Evolutionary conservation across 306 rosid genomes (phyloP).

Genomic region (Cicer bijugum): DNA sequence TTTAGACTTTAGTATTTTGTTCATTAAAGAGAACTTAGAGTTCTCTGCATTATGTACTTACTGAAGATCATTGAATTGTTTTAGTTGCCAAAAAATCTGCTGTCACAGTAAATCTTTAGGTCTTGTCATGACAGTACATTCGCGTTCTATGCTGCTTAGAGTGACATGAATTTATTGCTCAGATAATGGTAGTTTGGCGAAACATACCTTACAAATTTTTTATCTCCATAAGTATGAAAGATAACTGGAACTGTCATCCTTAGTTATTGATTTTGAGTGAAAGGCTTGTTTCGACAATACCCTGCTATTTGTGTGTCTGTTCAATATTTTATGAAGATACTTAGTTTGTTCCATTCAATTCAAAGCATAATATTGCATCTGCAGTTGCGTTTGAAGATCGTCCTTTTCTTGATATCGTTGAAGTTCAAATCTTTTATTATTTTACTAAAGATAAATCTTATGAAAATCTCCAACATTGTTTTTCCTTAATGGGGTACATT

Average conservation of each 20-base stretch:
- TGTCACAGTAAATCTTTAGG: neutral
- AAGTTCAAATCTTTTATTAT: conserved; percentile 12
- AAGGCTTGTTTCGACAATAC: conserved; percentile 23
- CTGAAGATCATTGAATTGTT: neutral
- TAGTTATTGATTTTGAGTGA: conserved; percentile 5
- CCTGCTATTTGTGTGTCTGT: conserved; percentile 29
- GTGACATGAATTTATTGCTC: conserved; percentile 9
- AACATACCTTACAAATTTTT: conserved; percentile 12
- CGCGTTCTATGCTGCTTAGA: conserved; percentile 1
- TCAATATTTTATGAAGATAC: conserved; percentile 14
- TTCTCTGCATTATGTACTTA: conserved; percentile 19
- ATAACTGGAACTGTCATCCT: conserved; percentile 4
- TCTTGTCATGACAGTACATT: conserved; percentile 22
- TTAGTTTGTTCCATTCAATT: conserved; percentile 12
- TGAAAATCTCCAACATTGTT: conserved; percentile 18
- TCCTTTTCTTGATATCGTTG: conserved; percentile 36
- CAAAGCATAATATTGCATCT: conserved; percentile 36
- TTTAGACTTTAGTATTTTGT: neutral
- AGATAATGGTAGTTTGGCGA: neutral
- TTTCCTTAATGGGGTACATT: conserved; percentile 38
- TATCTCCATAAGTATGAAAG: conserved; percentile 20
- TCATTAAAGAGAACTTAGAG: conserved; percentile 19
- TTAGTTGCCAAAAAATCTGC: neutral
- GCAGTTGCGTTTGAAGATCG: conserved; percentile 26
- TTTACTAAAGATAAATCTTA: conserved; percentile 36